A percentile compares a stretch with the other conserved stretches of the same genome.
Evolutionary conservation across 345 rosid species (phyloP).

Genomic region (Triadica sebifera): DNA sequence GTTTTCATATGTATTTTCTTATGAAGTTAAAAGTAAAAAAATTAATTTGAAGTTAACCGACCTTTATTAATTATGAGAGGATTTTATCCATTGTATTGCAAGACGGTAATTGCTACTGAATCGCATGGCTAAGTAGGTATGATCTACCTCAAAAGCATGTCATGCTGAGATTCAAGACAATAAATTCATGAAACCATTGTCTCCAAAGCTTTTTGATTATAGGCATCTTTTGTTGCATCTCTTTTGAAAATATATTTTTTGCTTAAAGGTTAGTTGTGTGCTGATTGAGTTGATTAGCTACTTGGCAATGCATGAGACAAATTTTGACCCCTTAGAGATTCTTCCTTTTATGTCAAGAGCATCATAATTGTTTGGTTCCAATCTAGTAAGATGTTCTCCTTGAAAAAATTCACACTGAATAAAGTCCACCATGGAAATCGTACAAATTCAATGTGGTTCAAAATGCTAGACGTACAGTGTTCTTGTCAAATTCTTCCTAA

Average conservation of each 20-base stretch:
- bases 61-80: not conserved
- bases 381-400: not conserved
- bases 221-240: not conserved
- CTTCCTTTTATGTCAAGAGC: not conserved
- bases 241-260: not conserved
- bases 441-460: not conserved
- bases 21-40: not conserved
- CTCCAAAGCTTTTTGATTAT: not conserved
- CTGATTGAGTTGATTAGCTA: not conserved
- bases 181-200: not conserved
- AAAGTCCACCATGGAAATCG: not conserved
- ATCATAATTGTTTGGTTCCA: conserved; percentile 1
- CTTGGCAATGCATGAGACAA: not conserved
- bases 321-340: not conserved
- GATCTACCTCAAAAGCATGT: too few relatives aligned
- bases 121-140: not conserved
- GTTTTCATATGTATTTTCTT: not conserved
- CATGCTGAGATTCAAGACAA: too few relatives aligned
- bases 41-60: not conserved
- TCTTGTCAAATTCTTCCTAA: not conserved
- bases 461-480: not conserved
- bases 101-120: not conserved
- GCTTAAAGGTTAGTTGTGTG: too few relatives aligned
- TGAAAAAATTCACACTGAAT: not conserved
- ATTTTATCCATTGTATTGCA: not conserved